Conservation (phyloP, 2,329 filamentous ascomycete genomes). For the Rhinocladiella similis region DNA sequence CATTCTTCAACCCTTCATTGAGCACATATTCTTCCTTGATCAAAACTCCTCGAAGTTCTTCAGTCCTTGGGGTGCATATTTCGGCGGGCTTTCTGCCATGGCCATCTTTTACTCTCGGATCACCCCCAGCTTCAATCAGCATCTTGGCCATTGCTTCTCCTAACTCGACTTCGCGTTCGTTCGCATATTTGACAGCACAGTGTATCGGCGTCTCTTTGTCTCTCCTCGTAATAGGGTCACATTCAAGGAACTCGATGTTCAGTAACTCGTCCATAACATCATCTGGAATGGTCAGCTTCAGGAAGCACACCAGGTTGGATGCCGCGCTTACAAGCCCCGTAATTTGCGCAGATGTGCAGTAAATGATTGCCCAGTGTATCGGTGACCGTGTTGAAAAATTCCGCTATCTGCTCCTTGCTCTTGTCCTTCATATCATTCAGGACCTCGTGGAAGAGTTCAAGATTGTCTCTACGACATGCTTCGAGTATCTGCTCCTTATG, state of each 20-base stretch:
- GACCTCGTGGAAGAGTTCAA: slow-evolving; percentile 75
- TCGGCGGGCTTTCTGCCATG: slow-evolving; percentile 48
- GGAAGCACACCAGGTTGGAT: not conserved
- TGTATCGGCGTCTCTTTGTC: slow-evolving; percentile 50
- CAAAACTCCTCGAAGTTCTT: slow-evolving; percentile 42
- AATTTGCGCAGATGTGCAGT: slow-evolving; percentile 82
- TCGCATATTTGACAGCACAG: slow-evolving; percentile 46
- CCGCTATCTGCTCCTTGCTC: slow-evolving; percentile 62
- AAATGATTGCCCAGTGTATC: slow-evolving; percentile 86
- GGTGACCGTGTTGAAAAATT: slow-evolving; percentile 80
- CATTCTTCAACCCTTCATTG: slow-evolving; percentile 43
- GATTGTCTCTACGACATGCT: slow-evolving; percentile 90
- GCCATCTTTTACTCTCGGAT: slow-evolving; percentile 50
- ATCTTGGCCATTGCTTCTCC: slow-evolving; percentile 49
- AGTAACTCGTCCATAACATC: slow-evolving; percentile 50
- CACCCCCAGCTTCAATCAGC: slow-evolving; percentile 51
- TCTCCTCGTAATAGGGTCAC: slow-evolving; percentile 47
- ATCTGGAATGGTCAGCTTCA: slow-evolving; percentile 33
- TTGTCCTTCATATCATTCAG: slow-evolving; percentile 63
- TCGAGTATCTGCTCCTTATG: slow-evolving; percentile 84
- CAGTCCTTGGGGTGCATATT: slow-evolving; percentile 44
- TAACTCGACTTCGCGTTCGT: slow-evolving; percentile 45
- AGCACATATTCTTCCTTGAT: slow-evolving; percentile 49
- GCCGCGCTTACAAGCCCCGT: slow-evolving; percentile 72
- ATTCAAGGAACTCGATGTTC: slow-evolving; percentile 50